Conservation (phyloP, 2,329 filamentous ascomycete genomes). For the Pseudogymnoascus sp. region DNA sequence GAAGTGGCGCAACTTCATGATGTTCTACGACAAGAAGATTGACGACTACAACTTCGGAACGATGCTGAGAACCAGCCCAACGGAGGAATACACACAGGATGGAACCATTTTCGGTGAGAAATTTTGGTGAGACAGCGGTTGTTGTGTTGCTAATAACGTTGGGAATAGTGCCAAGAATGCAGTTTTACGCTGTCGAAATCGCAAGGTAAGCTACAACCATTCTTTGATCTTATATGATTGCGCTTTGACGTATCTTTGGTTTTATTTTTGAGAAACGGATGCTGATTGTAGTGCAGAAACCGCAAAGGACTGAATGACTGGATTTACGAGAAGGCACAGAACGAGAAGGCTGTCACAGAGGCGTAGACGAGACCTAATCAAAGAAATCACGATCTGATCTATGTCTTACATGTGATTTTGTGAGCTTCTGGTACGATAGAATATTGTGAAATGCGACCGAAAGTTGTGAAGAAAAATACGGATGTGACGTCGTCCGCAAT, state of each 20-base stretch:
- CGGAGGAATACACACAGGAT: slow-evolving; percentile 76
- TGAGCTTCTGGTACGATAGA: neutral
- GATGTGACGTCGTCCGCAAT: neutral
- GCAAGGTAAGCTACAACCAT: slow-evolving; percentile 43
- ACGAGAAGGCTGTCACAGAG: slow-evolving; percentile 24
- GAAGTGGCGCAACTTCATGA: slow-evolving; percentile 90
- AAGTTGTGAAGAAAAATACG: neutral
- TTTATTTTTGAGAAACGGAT: neutral
- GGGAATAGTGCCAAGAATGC: slow-evolving; percentile 53
- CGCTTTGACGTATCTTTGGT: neutral
- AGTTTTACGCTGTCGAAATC: slow-evolving; percentile 75
- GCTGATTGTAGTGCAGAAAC: slow-evolving; percentile 46
- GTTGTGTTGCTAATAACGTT: slow-evolving; percentile 12
- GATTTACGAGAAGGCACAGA: slow-evolving; percentile 78
- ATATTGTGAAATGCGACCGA: neutral
- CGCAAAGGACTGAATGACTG: slow-evolving; percentile 87
- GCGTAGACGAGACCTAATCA: neutral
- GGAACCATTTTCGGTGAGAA: slow-evolving; percentile 81
- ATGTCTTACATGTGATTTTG: neutral
- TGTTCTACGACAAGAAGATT: slow-evolving; percentile 86
- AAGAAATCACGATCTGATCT: neutral
- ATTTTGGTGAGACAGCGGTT: neutral
- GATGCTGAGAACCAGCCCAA: slow-evolving; percentile 71
- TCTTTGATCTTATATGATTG: neutral
- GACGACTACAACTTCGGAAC: slow-evolving; percentile 98